Evolutionary conservation across 1,284 basidiomycete genomes (phyloP), one percentile per base, ranked within the genome.

Genomic region (Fomitopsis betulina): DNA sequence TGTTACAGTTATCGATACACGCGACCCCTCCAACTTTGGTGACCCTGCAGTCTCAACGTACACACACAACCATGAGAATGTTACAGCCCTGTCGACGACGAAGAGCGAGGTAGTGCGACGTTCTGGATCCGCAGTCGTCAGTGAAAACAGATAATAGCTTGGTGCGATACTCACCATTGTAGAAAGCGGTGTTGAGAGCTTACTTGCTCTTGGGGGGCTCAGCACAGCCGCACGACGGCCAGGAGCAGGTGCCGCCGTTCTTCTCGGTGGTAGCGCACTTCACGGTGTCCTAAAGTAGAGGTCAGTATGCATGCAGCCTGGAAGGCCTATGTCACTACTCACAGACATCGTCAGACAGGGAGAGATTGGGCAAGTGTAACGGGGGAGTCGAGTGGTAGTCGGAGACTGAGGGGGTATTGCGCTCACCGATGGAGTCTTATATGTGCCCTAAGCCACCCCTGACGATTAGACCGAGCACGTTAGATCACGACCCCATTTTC

Each of bases 161-260:
- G 52, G 43, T 50, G 57, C 57, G 37, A 58, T 45, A 61, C 58
- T 50, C 60, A 61, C 62, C 38, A n/a, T 35, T 37, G 37, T 39
- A 3, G 53, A 45, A n/a, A 53, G 38, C 19, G 40, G 40, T 43
- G 45, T 47, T 57, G 55, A 60, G 64, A 53, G 47, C 53, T 30
- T 58, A 58, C 60, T 65, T 59, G 63, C 69, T 69, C 67, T 70
- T 67, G 40, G 63, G 63, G 40, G 65, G 61, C 54, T 67, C 60
- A 45, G 59, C 68, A 64, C 70, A 71, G 33, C 61, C 66, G 60
- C 70, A 71, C 63, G 69, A 62, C 43, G 70, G 70, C 58, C 62
- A 69, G 57, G 58, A 58, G 64, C 70, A 70, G 58, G 54, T 64
- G 25, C 51, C 50, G 38, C 54, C 55, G 53, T 62, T 61, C 56